Percentiles rank a stretch among this genome's conserved stretches.
Evolutionary conservation across 371 early-diverging fungal genomes (phyloP).

Genomic region (Lichtheimia hyalospora): DNA sequence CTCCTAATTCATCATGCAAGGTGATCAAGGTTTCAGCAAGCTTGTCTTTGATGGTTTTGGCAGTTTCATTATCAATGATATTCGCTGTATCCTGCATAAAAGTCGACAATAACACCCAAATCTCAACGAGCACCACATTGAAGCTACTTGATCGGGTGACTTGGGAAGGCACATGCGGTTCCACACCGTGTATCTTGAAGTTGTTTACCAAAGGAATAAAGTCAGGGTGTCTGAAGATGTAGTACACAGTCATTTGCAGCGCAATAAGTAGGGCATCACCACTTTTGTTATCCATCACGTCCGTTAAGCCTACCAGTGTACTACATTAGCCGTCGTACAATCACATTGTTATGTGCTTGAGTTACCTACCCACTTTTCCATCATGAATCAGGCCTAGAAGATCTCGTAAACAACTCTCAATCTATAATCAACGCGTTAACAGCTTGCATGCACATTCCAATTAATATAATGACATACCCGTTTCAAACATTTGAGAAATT

Average conservation of each 20-base stretch:
- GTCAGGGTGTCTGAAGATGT: conserved; percentile 47
- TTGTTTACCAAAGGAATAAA: conserved; percentile 49
- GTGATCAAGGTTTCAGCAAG: conserved; percentile 48
- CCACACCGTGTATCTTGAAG: conserved; percentile 25
- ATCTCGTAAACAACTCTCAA: conserved; percentile 14
- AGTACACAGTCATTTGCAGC: conserved; percentile 30
- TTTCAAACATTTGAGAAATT: conserved; percentile 24
- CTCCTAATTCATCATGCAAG: conserved; percentile 66
- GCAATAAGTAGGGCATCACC: conserved; percentile 12
- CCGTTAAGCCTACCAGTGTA: conserved; percentile 7
- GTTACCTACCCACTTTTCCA: conserved; percentile 9
- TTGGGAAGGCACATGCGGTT: conserved; percentile 36
- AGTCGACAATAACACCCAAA: conserved; percentile 33
- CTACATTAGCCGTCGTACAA: too few species aligned
- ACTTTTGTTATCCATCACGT: conserved; percentile 5
- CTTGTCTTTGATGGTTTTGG: not conserved
- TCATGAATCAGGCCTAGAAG: conserved; percentile 10
- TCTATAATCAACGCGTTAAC: conserved; percentile 6
- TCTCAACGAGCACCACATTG: conserved; percentile 26
- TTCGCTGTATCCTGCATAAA: conserved; percentile 13
- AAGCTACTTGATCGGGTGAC: conserved; percentile 28
- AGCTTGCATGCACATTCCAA: too few species aligned
- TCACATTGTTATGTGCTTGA: too few species aligned
- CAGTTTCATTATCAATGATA: not conserved
- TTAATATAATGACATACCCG: conserved; percentile 12